A percentile compares a stretch with the other conserved stretches of the same genome.
Conservation (phyloP, 192 early-diverging fungal species). For the Backusella morwellensis region DNA sequence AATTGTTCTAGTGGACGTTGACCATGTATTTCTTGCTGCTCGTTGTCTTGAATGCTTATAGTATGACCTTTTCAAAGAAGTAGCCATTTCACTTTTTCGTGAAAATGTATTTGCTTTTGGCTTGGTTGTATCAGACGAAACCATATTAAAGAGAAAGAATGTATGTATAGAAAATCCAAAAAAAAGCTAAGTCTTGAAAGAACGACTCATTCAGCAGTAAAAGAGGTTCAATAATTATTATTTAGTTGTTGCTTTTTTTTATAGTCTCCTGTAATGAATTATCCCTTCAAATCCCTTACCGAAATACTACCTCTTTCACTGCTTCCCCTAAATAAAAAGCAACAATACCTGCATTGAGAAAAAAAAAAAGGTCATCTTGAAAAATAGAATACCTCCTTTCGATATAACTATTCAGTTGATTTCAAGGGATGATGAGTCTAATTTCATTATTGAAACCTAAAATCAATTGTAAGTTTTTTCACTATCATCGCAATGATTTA, state of each 20-base stretch:
- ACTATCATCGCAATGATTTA: neutral
- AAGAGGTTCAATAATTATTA: neutral
- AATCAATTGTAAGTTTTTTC: neutral
- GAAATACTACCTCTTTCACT: neutral
- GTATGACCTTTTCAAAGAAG: constrained; percentile 2
- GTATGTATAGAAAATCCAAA: neutral
- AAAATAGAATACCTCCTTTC: neutral
- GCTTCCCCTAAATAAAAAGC: neutral
- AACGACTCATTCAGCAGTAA: neutral
- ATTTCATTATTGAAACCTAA: neutral
- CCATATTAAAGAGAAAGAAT: neutral
- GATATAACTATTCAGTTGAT: neutral
- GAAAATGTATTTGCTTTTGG: neutral
- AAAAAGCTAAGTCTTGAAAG: neutral
- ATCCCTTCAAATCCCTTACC: constrained; percentile 5
- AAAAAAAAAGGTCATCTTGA: neutral
- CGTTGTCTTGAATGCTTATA: constrained; percentile 1
- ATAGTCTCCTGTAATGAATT: constrained; percentile 6
- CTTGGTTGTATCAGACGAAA: neutral
- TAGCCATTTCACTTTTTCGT: constrained; percentile 1
- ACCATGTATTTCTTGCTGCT: constrained; percentile 1
- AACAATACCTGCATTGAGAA: neutral
- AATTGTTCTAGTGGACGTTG: neutral
- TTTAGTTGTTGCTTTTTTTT: neutral
- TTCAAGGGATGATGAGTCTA: neutral